Conservation (phyloP, 2,329 filamentous ascomycete genomes). For the Dothideomycetidae sp. region DNA sequence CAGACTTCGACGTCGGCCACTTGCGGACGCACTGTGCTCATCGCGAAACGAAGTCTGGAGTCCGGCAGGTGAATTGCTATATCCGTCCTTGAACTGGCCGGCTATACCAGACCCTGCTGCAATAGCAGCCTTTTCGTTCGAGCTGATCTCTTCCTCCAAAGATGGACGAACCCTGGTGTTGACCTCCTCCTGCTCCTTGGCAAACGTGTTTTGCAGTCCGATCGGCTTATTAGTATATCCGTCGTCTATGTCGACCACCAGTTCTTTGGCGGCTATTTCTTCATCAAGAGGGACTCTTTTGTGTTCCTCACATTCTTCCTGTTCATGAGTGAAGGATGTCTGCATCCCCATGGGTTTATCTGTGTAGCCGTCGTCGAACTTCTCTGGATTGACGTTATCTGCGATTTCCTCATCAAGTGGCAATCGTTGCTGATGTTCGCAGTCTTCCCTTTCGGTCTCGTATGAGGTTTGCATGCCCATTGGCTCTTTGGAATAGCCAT, state of each 20-base stretch:
- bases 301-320: constrained; percentile 2
- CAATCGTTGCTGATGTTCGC: not conserved
- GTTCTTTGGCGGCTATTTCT: constrained; percentile 5
- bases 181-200: constrained; percentile 9
- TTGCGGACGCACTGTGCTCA: constrained; percentile 23
- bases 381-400: not conserved
- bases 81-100: constrained; percentile 9
- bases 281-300: constrained; percentile 5
- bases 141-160: constrained; percentile 11
- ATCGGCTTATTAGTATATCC: constrained; percentile 12
- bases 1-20: constrained; percentile 1
- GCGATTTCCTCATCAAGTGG: not conserved
- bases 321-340: constrained; percentile 8
- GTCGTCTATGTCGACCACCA: constrained; percentile 3
- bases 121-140: not conserved
- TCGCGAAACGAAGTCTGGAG: constrained; percentile 35
- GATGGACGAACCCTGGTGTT: constrained; percentile 2
- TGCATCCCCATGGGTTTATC: constrained; percentile 8
- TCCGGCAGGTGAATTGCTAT: constrained; percentile 26
- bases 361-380: constrained; percentile 4
- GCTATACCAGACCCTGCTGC: constrained; percentile 3
- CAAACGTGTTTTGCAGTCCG: constrained; percentile 13
- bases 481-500: constrained; percentile 12
- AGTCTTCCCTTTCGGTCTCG: too few species aligned
- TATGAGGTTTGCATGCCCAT: constrained; percentile 14